Evolutionary conservation across 257 asterid genomes (phyloP).

Genomic region (Mitragyna speciosa): DNA sequence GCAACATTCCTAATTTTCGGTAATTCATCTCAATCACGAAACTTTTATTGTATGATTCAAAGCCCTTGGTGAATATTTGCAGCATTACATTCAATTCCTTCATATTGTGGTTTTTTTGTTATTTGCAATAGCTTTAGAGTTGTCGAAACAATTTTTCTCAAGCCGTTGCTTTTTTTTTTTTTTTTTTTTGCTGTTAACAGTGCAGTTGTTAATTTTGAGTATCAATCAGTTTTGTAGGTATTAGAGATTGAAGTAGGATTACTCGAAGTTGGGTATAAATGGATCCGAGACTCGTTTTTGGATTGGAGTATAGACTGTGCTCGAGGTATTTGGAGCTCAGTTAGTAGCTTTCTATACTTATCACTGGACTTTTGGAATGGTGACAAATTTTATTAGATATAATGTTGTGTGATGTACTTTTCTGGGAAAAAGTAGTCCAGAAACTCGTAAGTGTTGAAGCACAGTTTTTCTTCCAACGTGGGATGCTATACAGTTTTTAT

Average conservation of each 20-base stretch:
- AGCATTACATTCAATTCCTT: too few relatives aligned
- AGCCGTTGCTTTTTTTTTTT: too few relatives aligned
- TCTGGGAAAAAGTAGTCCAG: neutral
- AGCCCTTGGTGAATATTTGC: too few relatives aligned
- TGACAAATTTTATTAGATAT: neutral
- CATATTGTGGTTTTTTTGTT: too few relatives aligned
- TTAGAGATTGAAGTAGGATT: neutral
- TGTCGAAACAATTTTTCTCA: too few relatives aligned
- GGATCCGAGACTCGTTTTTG: conserved; percentile 1
- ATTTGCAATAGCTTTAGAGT: too few relatives aligned
- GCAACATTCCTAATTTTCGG: conserved; percentile 34
- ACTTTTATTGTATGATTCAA: neutral
- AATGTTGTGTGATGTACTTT: conserved; percentile 3
- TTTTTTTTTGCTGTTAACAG: too few relatives aligned
- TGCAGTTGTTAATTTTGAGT: neutral
- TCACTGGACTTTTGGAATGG: neutral
- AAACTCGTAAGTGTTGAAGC: neutral
- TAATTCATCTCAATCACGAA: conserved; percentile 1
- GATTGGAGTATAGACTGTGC: neutral
- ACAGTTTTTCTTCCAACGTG: neutral
- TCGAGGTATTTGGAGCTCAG: conserved; percentile 12
- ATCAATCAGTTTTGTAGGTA: conserved; percentile 14
- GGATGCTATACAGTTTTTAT: neutral
- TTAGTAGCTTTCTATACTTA: conserved; percentile 8
- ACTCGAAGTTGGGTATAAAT: neutral